Evolutionary conservation across 1,139 yeast genomes (phyloP).

Genomic region (Suhomyces choctaworum): DNA sequence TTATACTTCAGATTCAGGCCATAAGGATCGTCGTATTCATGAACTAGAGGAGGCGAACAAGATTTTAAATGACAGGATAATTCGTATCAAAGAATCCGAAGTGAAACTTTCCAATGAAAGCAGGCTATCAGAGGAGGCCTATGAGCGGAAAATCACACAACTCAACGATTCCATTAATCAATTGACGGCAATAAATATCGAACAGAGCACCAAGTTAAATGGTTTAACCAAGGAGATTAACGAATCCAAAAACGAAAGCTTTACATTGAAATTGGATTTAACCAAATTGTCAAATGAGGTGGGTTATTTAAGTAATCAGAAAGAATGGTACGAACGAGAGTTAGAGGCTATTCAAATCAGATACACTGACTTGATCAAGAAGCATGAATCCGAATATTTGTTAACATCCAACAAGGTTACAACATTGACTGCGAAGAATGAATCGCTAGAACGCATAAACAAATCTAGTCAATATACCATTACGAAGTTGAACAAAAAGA

Average conservation of each 20-base stretch:
- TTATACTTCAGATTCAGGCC: background rate
- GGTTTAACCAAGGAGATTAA: constrained; percentile 40
- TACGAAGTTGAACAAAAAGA: constrained; percentile 34
- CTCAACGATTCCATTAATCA: constrained; percentile 54
- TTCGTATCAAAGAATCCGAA: constrained; percentile 22
- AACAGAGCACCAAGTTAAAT: constrained; percentile 41
- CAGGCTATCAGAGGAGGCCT: constrained; percentile 32
- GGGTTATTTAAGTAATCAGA: constrained; percentile 36
- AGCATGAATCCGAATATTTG: constrained; percentile 40
- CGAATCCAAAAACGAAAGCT: constrained; percentile 36
- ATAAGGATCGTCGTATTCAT: constrained; percentile 11
- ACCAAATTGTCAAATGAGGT: constrained; percentile 42
- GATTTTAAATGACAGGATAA: constrained; percentile 13
- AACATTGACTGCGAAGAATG: constrained; percentile 28
- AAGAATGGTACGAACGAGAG: constrained; percentile 53
- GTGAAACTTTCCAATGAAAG: constrained; percentile 31
- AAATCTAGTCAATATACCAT: constrained; percentile 18
- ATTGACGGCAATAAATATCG: constrained; percentile 51
- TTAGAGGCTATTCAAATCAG: constrained; percentile 38
- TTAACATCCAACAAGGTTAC: constrained; percentile 32
- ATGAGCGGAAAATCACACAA: constrained; percentile 44
- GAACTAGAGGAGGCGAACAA: constrained; percentile 15
- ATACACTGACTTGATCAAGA: constrained; percentile 41
- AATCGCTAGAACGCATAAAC: constrained; percentile 24
- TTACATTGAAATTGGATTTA: constrained; percentile 44